Percentiles rank a stretch among this genome's conserved stretches.
Conservation (phyloP, 768 basidiomycete species). For the Termitomyces eurrhizus region DNA sequence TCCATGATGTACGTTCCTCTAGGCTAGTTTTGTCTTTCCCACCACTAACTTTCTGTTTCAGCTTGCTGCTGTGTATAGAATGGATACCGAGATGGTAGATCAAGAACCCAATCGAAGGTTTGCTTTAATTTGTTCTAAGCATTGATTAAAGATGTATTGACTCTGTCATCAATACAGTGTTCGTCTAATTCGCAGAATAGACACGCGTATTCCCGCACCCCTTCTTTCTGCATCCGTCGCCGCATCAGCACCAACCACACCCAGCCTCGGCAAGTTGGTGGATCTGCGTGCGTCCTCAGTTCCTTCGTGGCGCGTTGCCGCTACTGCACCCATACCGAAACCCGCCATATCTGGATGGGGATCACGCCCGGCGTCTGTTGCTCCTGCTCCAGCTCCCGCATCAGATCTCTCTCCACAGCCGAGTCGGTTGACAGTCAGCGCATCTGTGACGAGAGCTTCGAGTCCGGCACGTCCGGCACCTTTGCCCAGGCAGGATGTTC, state of each 20-base stretch:
- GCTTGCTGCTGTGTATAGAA: conserved; percentile 76
- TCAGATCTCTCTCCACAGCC: background rate
- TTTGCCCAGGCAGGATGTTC: background rate
- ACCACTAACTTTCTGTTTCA: conserved; percentile 22
- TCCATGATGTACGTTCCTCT: conserved; percentile 56
- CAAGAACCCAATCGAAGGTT: conserved; percentile 81
- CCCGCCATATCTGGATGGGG: conserved; percentile 7
- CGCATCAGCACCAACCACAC: conserved; percentile 22
- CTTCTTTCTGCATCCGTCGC: conserved; percentile 52
- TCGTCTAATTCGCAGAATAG: conserved; percentile 75
- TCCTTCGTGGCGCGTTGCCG: conserved; percentile 20
- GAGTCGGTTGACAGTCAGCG: conserved; percentile 5
- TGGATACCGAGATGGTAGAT: conserved; percentile 86
- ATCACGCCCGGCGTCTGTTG: conserved; percentile 1
- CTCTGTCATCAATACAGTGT: conserved; percentile 37
- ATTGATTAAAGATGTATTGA: background rate
- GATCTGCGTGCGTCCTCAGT: conserved; percentile 40
- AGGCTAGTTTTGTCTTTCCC: background rate
- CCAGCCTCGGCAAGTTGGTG: conserved; percentile 57
- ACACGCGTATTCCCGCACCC: conserved; percentile 74
- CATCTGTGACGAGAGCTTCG: conserved; percentile 5
- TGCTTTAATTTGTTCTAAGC: conserved; percentile 4
- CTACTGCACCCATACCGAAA: conserved; percentile 10
- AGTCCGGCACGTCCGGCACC: conserved; percentile 8
- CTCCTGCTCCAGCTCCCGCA: background rate